These are phyloP conservation scores for Pugionium dolabratum DNA, from an alignment of 345 rosid species.

Conservation along the genomic window DNA sequence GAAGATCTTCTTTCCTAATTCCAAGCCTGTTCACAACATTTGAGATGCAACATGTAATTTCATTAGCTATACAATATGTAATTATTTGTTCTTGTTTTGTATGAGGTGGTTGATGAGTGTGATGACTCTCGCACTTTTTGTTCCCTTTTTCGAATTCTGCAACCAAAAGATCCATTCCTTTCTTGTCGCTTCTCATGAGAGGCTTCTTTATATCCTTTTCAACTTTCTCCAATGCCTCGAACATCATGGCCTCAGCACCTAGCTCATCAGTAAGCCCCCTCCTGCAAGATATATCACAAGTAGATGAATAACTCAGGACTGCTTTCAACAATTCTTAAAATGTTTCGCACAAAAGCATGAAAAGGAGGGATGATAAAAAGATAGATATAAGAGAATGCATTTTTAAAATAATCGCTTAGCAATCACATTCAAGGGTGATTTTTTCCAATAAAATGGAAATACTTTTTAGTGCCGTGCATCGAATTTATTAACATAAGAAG, in stretches of 20 bases:
- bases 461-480: not conserved
- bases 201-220: constrained; percentile 92
- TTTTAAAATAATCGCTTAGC: not conserved
- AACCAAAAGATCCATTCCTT: constrained; percentile 80
- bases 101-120: not conserved
- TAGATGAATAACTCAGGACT: not conserved
- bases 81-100: not conserved
- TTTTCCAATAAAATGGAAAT: not conserved
- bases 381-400: not conserved
- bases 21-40: constrained; percentile 62
- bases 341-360: not conserved
- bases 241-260: constrained; percentile 95
- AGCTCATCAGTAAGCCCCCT: constrained; percentile 77
- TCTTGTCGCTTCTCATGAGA: constrained; percentile 88
- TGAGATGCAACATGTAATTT: constrained; percentile 3
- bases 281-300: constrained; percentile 51
- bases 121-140: constrained; percentile 54
- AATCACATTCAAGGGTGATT: constrained; percentile 2
- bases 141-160: constrained; percentile 93
- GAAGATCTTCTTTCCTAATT: constrained; percentile 76
- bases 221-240: constrained; percentile 90
- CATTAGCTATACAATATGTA: constrained; percentile 4
- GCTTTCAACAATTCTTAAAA: not conserved
- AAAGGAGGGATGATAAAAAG: not conserved
- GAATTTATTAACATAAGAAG: not conserved